Evolutionary conservation across 495 filamentous ascomycete species (phyloP).

Genomic region (Aspergillus baeticus): DNA sequence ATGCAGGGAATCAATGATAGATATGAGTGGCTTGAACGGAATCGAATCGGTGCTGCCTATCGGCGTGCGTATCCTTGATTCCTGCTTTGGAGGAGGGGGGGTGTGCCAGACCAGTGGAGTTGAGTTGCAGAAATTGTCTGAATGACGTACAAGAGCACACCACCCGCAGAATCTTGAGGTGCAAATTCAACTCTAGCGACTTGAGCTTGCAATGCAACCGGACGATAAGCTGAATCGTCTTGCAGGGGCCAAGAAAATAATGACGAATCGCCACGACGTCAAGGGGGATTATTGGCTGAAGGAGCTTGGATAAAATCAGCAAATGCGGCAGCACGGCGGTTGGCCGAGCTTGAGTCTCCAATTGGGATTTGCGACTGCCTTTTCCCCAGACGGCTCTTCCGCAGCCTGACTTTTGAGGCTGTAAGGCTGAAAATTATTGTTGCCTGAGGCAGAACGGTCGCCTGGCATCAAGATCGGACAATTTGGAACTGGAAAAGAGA

Average conservation of each 20-base stretch:
- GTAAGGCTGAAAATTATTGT: background rate
- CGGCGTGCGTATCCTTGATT: background rate
- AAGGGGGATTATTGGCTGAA: background rate
- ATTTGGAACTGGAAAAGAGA: no score
- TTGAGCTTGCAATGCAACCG: background rate
- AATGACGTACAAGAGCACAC: slow-evolving; percentile 1
- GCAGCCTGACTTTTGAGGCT: background rate
- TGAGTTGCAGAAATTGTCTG: slow-evolving; percentile 6
- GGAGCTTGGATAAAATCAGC: background rate
- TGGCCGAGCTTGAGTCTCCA: background rate
- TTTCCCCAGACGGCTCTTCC: background rate
- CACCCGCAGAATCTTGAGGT: background rate
- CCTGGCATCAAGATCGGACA: no score
- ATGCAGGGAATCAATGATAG: background rate
- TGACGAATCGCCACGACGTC: background rate
- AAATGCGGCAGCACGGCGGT: background rate
- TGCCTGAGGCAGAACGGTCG: background rate
- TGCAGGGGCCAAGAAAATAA: slow-evolving; percentile 5
- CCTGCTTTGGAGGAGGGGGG: background rate
- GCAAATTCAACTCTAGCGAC: background rate
- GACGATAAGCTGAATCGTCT: background rate
- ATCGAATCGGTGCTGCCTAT: slow-evolving; percentile 4
- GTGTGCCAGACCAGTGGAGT: no score
- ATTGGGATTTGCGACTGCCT: background rate
- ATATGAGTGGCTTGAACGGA: background rate